Evolutionary conservation across 2,329 filamentous ascomycete species (phyloP).

Genomic region (Hypomyces rosellus): DNA sequence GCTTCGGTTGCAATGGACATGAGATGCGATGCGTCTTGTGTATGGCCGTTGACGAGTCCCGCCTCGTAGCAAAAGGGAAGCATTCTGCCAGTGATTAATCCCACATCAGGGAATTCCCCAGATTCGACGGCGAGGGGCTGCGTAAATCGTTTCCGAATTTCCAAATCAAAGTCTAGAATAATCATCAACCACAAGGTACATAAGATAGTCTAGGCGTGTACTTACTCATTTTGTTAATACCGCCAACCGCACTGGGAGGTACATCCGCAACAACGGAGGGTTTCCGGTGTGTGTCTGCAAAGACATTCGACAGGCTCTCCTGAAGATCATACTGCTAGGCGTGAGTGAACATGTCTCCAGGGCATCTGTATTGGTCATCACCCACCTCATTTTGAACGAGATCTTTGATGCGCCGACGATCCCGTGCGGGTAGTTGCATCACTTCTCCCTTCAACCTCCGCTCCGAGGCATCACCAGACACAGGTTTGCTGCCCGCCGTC

Average conservation of each 20-base stretch:
- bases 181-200: slow-evolving; percentile 14
- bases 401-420: slow-evolving; percentile 62
- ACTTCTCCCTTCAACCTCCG: slow-evolving; percentile 61
- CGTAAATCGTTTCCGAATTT: slow-evolving; percentile 59
- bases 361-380: slow-evolving; percentile 21
- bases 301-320: slow-evolving; percentile 46
- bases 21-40: slow-evolving; percentile 54
- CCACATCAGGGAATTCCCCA: slow-evolving; percentile 62
- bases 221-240: slow-evolving; percentile 75
- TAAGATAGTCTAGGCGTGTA: slow-evolving; percentile 9
- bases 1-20: slow-evolving; percentile 61
- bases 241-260: slow-evolving; percentile 59
- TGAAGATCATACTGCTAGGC: slow-evolving; percentile 45
- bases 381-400: slow-evolving; percentile 53
- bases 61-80: slow-evolving; percentile 62
- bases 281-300: slow-evolving; percentile 44
- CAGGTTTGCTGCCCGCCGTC: slow-evolving; percentile 52
- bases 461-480: slow-evolving; percentile 60
- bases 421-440: slow-evolving; percentile 62
- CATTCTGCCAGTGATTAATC: slow-evolving; percentile 58
- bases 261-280: slow-evolving; percentile 49
- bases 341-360: slow-evolving; percentile 14
- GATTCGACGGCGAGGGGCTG: slow-evolving; percentile 61
- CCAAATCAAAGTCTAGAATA: slow-evolving; percentile 55
- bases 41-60: slow-evolving; percentile 54